Conservation (phyloP, 2,329 filamentous ascomycete genomes). For the Colletotrichum theobromicola region DNA sequence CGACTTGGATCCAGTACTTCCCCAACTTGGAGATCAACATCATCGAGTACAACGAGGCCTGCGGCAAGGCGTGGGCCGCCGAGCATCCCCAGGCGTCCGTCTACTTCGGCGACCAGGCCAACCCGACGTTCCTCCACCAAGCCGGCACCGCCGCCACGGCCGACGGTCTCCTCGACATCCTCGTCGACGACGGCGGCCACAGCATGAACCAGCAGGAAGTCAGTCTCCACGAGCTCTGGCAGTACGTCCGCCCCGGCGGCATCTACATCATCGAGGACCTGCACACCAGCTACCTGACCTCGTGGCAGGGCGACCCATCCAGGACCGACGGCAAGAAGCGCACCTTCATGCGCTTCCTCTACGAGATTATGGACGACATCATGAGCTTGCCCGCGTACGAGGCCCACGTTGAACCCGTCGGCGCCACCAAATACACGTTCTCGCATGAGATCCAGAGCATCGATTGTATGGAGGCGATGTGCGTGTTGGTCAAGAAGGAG, state of each 20-base stretch:
- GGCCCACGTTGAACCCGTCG: slow-evolving; percentile 17
- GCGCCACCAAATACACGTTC: slow-evolving; percentile 23
- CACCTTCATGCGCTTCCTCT: slow-evolving; percentile 31
- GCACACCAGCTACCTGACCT: slow-evolving; percentile 30
- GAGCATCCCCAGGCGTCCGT: slow-evolving; percentile 40
- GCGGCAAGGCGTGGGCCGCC: slow-evolving; percentile 38
- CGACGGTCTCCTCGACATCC: slow-evolving; percentile 39
- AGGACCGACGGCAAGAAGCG: slow-evolving; percentile 24
- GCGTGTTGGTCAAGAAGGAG: slow-evolving; percentile 30
- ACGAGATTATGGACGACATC: slow-evolving; percentile 29
- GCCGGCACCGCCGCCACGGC: slow-evolving; percentile 33
- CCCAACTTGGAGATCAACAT: slow-evolving; percentile 44
- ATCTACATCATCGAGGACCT: slow-evolving; percentile 41
- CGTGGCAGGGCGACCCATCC: slow-evolving; percentile 28
- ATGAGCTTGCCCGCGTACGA: neutral
- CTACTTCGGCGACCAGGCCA: slow-evolving; percentile 42
- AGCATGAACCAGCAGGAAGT: slow-evolving; percentile 41
- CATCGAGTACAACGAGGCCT: slow-evolving; percentile 42
- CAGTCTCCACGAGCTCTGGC: slow-evolving; percentile 39
- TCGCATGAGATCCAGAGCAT: slow-evolving; percentile 29
- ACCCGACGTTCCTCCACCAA: slow-evolving; percentile 36
- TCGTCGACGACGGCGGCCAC: slow-evolving; percentile 45
- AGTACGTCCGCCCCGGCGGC: slow-evolving; percentile 38
- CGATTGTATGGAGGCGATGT: slow-evolving; percentile 34
- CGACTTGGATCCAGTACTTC: slow-evolving; percentile 46